Evolutionary conservation across 345 rosid species (phyloP).

Genomic region (Cardamine occulta): DNA sequence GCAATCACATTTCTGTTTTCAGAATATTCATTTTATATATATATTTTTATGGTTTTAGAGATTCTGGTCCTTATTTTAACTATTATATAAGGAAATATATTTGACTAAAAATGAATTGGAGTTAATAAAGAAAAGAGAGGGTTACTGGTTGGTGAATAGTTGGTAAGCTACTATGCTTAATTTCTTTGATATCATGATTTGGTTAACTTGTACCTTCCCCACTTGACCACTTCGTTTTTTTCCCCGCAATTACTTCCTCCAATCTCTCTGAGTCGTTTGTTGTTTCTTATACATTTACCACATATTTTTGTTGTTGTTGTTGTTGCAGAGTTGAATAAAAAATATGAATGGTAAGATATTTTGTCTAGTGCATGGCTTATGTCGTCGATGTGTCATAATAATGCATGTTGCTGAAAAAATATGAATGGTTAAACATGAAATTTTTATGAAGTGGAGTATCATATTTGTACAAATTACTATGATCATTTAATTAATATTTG

Average conservation of each 20-base stretch:
- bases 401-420: neutral
- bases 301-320: neutral
- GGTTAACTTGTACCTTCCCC: slow-evolving; percentile 23
- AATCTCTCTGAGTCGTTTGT: neutral
- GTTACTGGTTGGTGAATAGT: slow-evolving; percentile 25
- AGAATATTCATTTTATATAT: neutral
- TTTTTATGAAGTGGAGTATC: neutral
- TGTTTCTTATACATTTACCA: neutral
- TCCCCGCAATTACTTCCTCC: neutral
- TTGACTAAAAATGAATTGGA: slow-evolving; percentile 4
- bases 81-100: neutral
- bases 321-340: neutral
- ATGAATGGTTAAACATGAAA: neutral
- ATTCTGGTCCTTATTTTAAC: neutral
- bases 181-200: slow-evolving; percentile 24
- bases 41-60: neutral
- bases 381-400: no score
- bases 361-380: no score
- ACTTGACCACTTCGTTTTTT: neutral
- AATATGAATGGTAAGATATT: neutral
- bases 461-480: neutral
- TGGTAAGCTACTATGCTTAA: slow-evolving; percentile 29
- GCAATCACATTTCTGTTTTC: neutral
- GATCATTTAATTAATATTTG: neutral
- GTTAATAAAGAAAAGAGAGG: slow-evolving; percentile 5